Base-by-base conservation (phyloP, 257 asterid genomes). In the Vinca minor region DNA sequence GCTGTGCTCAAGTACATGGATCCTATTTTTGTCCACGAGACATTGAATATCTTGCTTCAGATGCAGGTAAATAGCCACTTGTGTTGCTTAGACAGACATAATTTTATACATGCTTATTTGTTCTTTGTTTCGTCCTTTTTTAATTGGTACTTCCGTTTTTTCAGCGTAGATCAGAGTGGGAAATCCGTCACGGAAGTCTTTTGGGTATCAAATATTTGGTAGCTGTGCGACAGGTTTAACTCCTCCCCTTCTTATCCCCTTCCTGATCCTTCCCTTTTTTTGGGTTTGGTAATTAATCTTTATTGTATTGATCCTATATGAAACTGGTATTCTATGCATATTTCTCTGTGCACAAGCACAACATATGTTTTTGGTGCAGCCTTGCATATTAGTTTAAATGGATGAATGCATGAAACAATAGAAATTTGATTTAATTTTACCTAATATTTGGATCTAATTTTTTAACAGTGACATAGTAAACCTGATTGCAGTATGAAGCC, bases 151-250 rank as follows among this genome's bases (percentile, higher is more conserved):
- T 76, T 76, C 77, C 29, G 76, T 78, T 75, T 78, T 84, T 89
- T 83, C 99, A 93, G 99, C 83, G 84, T 93, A 89, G 96, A 72
- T 82, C 97, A 77, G 99, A 93, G 77, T 93, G 99, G 99, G 99
- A 93, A 85, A 89, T 93, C 78, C 97, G 99, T 41, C 99, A 93
- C 69, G 96, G 99, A 66, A 85, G 99, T 76, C 97, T 93, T 64
- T 81, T 89, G 91, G 99, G 99, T 55, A 87, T 87, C 74, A 93
- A 93, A 64, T 93, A 93, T 74, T 75, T 93, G 68, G 95, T 93
- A 72, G 99, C 99, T 34, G 99, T 93, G 55, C 91, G 99, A n/a
- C 95, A 85, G 97, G 99, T 92, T 31, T 34, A n/a, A n/a, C n/a
- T n/a, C n/a, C n/a, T n/a, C n/a, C n/a, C n/a, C n/a, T n/a, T 32